A percentile compares a stretch with the other conserved stretches of the same genome.
Evolutionary conservation across 192 early-diverging fungal genomes (phyloP).

Genomic region (Backusella parvicylindrica): DNA sequence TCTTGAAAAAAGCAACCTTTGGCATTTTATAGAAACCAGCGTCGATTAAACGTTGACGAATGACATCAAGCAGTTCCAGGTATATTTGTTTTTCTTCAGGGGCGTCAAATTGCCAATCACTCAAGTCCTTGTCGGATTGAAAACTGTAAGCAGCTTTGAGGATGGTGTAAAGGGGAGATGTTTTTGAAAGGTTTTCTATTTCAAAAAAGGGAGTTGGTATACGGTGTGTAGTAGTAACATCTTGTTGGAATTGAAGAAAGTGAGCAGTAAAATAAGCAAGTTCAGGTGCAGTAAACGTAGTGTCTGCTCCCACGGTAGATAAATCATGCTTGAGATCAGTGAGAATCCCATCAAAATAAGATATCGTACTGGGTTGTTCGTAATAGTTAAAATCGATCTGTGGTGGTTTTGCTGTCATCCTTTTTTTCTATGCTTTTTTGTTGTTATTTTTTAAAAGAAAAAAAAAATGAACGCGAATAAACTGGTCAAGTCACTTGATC

Average conservation of each 20-base stretch:
- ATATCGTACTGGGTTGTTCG: constrained; percentile 32
- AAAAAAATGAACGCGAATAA: not conserved
- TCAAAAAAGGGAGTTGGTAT: constrained; percentile 19
- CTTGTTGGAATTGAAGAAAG: constrained; percentile 31
- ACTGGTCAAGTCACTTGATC: not conserved
- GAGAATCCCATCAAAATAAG: constrained; percentile 27
- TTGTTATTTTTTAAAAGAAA: not conserved
- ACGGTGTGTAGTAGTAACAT: not conserved
- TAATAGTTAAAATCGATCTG: constrained; percentile 33
- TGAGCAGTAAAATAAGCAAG: constrained; percentile 28
- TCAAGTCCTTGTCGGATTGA: constrained; percentile 24
- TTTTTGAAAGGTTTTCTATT: constrained; percentile 5
- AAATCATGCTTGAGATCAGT: constrained; percentile 14
- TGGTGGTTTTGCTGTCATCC: constrained; percentile 8
- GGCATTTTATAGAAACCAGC: constrained; percentile 10
- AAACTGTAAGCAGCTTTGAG: constrained; percentile 27
- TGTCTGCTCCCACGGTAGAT: constrained; percentile 20
- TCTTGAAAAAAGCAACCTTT: constrained; percentile 11
- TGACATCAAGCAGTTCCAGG: constrained; percentile 9
- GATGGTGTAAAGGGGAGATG: constrained; percentile 23
- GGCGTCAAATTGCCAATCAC: constrained; percentile 30
- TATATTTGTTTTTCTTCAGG: constrained; percentile 23
- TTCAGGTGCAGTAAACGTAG: constrained; percentile 26
- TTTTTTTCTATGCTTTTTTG: not conserved
- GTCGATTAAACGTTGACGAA: constrained; percentile 7